Percentiles rank a stretch among this genome's conserved stretches.
Evolutionary conservation across 2,329 filamentous ascomycete genomes (phyloP).

Genomic region (Ramularia endophylla): DNA sequence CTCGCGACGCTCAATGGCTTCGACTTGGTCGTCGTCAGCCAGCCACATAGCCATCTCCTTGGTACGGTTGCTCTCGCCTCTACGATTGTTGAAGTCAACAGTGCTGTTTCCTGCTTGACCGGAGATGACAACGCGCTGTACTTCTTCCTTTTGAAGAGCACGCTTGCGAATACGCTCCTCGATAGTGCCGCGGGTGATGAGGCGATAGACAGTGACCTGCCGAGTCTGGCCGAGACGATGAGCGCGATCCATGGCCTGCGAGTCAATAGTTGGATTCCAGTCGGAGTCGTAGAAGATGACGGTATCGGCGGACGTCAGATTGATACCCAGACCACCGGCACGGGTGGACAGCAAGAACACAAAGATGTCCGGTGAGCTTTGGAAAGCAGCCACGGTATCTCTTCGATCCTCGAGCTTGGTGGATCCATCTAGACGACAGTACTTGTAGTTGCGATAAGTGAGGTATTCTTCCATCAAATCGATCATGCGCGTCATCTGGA

Average conservation of each 20-base stretch:
- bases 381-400: conserved; percentile 95
- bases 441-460: conserved; percentile 98
- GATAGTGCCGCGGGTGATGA: conserved; percentile 94
- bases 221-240: conserved; percentile 94
- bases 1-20: conserved; percentile 87
- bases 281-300: conserved; percentile 99
- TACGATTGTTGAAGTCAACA: conserved; percentile 91
- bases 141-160: conserved; percentile 96
- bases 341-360: conserved; percentile 94
- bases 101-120: conserved; percentile 65
- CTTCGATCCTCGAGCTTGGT: conserved; percentile 96
- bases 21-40: conserved; percentile 92
- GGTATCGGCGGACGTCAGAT: conserved; percentile 90
- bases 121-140: conserved; percentile 93
- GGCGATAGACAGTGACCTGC: conserved; percentile 94
- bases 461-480: conserved; percentile 99
- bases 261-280: conserved; percentile 99
- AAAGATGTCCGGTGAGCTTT: conserved; percentile 89
- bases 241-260: conserved; percentile 97
- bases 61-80: conserved; percentile 84
- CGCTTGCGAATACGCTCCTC: conserved; percentile 97
- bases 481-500: conserved; percentile 99
- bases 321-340: conserved; percentile 96
- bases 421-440: conserved; percentile 90
- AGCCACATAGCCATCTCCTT: conserved; percentile 99